Conservation (phyloP, 345 rosid genomes). For the Diplotaxis tenuifolia region DNA sequence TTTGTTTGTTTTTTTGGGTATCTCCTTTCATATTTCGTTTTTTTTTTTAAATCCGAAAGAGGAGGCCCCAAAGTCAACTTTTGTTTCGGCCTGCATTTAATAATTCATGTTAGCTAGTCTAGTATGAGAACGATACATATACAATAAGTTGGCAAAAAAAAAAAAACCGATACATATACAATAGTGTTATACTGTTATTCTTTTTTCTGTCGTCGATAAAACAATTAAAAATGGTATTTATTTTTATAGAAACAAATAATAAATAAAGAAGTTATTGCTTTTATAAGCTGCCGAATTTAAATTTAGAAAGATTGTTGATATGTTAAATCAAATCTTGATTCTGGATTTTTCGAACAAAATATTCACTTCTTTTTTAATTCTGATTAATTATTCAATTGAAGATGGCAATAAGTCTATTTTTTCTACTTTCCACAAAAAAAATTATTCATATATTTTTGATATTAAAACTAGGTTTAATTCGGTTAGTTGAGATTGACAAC, state of each 20-base stretch:
- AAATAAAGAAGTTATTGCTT: background rate
- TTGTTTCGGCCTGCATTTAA: background rate
- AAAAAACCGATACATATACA: too few relatives aligned
- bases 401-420: too few relatives aligned
- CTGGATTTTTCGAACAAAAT: too few relatives aligned
- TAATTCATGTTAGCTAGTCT: background rate
- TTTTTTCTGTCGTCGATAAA: background rate
- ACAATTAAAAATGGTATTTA: background rate
- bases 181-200: background rate
- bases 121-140: background rate
- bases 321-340: too few relatives aligned
- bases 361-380: too few relatives aligned
- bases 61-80: slow-evolving; percentile 2
- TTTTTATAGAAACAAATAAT: background rate
- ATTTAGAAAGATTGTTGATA: background rate
- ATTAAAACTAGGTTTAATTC: too few relatives aligned
- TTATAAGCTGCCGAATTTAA: background rate
- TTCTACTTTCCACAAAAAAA: too few relatives aligned
- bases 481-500: too few relatives aligned
- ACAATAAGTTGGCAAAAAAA: too few relatives aligned
- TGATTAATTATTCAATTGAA: too few relatives aligned
- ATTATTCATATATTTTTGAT: too few relatives aligned
- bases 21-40: background rate
- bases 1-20: background rate
- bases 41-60: background rate